phyloP scores from a whole-genome alignment of 2,329 filamentous ascomycete species.

The Monilinia vaccinii-corymbosi region DNA sequence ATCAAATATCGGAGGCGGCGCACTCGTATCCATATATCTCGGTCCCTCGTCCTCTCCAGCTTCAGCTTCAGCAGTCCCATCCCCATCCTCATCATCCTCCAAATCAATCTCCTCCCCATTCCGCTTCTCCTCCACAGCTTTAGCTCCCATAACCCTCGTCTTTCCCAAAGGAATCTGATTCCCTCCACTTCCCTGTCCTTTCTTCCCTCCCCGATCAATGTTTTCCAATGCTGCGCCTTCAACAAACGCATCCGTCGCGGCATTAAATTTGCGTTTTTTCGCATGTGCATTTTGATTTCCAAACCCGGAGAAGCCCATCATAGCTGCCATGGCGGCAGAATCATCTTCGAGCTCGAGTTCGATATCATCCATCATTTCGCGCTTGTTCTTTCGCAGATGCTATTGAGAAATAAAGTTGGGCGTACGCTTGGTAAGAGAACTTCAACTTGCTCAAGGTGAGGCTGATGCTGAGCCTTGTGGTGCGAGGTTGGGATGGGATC shows the following conservation, averaged over 20 bases:
- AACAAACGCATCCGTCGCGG: constrained; percentile 42
- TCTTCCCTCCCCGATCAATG: constrained; percentile 28
- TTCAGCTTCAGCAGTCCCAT: neutral
- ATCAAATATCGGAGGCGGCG: constrained; percentile 28
- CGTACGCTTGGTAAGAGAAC: neutral
- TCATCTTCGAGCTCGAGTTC: constrained; percentile 10
- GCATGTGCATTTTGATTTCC: constrained; percentile 42
- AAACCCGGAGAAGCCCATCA: constrained; percentile 68
- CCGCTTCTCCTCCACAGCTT: constrained; percentile 2
- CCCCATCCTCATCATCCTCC: constrained; percentile 13
- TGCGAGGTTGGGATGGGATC: neutral
- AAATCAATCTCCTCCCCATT: constrained; percentile 23
- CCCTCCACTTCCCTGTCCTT: constrained; percentile 28
- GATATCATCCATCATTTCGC: neutral
- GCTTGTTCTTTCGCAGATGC: neutral
- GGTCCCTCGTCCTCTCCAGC: constrained; percentile 13
- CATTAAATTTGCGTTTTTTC: constrained; percentile 62
- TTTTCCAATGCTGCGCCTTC: constrained; percentile 29
- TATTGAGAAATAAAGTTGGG: neutral
- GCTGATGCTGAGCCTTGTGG: neutral
- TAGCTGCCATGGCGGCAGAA: constrained; percentile 34
- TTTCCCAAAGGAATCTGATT: constrained; percentile 27
- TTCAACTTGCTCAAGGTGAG: neutral
- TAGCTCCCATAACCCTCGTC: constrained; percentile 19
- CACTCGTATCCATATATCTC: constrained; percentile 21